Evolutionary conservation across 306 rosid genomes (phyloP).

Genomic region (Biancaea sappan): DNA sequence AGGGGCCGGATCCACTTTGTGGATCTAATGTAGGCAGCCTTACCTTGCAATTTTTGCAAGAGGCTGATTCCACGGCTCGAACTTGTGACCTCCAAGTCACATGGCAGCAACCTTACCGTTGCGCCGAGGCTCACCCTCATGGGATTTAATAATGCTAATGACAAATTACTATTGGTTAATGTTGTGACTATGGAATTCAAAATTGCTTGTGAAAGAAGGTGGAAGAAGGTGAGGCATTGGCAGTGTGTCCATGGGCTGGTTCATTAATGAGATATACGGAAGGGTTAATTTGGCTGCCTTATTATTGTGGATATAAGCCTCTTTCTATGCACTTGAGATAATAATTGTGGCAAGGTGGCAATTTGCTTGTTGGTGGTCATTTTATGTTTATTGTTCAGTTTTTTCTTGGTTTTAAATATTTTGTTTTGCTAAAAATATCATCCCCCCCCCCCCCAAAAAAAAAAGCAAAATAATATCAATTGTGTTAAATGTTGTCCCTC

Average conservation of each 20-base stretch:
- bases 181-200: not conserved
- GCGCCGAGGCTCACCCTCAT: no score
- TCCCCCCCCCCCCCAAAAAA: not conserved
- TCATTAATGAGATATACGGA: not conserved
- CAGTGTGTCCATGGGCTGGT: not conserved
- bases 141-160: not conserved
- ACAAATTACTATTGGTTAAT: not conserved
- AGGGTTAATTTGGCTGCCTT: not conserved
- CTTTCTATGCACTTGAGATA: not conserved
- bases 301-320: not conserved
- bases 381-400: constrained; percentile 8
- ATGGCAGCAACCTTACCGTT: no score
- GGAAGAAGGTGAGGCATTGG: not conserved
- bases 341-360: not conserved
- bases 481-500: not conserved
- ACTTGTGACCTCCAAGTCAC: no score
- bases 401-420: not conserved
- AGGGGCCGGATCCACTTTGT: no score
- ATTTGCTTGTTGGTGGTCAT: not conserved
- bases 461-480: not conserved
- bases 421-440: not conserved
- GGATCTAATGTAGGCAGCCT: no score
- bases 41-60: no score
- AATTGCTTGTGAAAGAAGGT: constrained; percentile 7
- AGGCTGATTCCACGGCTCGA: no score